Conservation (phyloP, 345 rosid genomes). For the Dipteronia dyeriana region DNA sequence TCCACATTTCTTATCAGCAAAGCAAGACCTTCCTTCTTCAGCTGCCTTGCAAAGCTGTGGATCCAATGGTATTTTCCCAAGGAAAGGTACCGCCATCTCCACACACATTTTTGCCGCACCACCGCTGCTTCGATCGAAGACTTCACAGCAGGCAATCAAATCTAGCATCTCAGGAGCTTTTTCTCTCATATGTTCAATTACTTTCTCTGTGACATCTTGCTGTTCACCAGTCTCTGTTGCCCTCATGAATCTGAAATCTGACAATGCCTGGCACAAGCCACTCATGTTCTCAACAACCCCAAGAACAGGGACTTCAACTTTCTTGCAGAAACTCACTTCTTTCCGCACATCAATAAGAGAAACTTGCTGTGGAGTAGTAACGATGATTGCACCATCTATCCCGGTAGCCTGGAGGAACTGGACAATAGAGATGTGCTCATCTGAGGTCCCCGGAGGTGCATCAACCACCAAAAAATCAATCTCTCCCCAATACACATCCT, state of each 20-base stretch:
- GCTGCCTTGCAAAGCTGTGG: conserved; percentile 84
- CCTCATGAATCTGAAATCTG: conserved; percentile 64
- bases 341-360: conserved; percentile 92
- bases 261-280: conserved; percentile 72
- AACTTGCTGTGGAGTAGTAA: conserved; percentile 93
- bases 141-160: conserved; percentile 60
- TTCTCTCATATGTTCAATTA: conserved; percentile 51
- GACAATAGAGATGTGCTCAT: conserved; percentile 91
- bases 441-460: conserved; percentile 97
- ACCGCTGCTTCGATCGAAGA: conserved; percentile 85
- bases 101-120: conserved; percentile 82
- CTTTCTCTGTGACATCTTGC: conserved; percentile 56
- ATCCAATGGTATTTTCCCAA: conserved; percentile 90
- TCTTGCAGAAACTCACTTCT: conserved; percentile 93
- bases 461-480: conserved; percentile 88
- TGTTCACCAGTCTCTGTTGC: conserved; percentile 51
- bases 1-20: conserved; percentile 60
- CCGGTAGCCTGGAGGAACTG: conserved; percentile 85
- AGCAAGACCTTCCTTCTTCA: conserved; percentile 90
- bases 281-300: conserved; percentile 99
- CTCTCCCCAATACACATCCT: conserved; percentile 94
- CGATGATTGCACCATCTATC: conserved; percentile 90
- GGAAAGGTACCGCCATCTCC: conserved; percentile 85
- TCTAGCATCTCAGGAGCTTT: conserved; percentile 76
- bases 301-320: conserved; percentile 78